Conservation (phyloP, 2,329 filamentous ascomycete genomes). For the Monilinia vaccinii-corymbosi region DNA sequence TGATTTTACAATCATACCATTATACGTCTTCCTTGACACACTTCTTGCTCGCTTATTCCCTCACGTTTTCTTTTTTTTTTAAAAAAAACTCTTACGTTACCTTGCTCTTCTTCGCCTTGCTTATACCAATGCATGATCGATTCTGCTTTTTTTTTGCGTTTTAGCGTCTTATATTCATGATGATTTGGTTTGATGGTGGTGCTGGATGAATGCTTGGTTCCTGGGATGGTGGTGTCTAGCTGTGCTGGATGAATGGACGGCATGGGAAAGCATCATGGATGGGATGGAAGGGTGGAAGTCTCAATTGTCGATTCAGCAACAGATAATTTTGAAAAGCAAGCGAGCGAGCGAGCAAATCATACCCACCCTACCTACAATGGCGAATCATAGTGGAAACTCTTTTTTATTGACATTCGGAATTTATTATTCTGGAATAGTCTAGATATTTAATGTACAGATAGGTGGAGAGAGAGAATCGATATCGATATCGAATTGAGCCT, state of each 20-base stretch:
- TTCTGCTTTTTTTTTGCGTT: slow-evolving; percentile 1
- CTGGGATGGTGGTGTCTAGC: neutral
- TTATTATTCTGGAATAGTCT: neutral
- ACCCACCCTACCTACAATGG: neutral
- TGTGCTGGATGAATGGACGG: neutral
- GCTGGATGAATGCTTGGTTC: slow-evolving; percentile 1
- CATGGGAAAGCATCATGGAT: neutral
- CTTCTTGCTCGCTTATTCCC: neutral
- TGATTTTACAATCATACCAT: neutral
- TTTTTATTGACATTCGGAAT: neutral
- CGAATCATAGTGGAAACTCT: neutral
- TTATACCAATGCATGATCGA: neutral
- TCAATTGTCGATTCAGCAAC: neutral
- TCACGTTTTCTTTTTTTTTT: neutral
- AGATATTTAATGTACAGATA: slow-evolving; percentile 5
- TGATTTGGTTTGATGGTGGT: neutral
- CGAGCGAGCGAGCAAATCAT: neutral
- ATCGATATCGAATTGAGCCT: neutral
- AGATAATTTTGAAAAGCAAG: neutral
- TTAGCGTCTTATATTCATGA: slow-evolving; percentile 1
- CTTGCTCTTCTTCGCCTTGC: neutral
- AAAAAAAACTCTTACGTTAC: neutral
- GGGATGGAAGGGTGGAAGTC: neutral
- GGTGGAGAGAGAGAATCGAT: neutral
- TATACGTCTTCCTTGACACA: neutral